These are phyloP conservation scores for Clavulina sp. DNA, from an alignment of 768 basidiomycete genomes.

Conservation along the genomic window DNA sequence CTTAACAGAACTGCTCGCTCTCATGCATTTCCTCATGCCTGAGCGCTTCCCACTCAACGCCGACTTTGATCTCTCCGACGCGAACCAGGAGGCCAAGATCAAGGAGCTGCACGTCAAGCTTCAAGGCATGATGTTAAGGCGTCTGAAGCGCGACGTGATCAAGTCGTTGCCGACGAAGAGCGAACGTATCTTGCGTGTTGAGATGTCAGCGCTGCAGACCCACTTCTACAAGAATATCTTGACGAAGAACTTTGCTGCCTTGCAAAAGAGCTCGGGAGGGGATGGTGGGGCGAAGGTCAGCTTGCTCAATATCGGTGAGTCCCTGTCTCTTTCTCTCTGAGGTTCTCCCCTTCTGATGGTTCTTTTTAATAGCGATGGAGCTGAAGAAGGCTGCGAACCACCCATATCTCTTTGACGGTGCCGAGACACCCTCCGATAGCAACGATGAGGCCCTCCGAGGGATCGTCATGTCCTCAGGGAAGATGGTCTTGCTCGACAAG, in stretches of 20 bases:
- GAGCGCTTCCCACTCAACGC: constrained; percentile 90
- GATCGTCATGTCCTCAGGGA: constrained; percentile 97
- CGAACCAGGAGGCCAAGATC: constrained; percentile 85
- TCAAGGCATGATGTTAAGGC: constrained; percentile 83
- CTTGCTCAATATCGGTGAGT: constrained; percentile 78
- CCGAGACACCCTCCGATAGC: constrained; percentile 45
- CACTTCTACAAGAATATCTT: constrained; percentile 98
- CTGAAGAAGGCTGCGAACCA: constrained; percentile 98
- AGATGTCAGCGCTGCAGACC: constrained; percentile 92
- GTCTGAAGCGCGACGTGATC: constrained; percentile 90
- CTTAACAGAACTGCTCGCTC: constrained; percentile 62
- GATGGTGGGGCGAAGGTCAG: constrained; percentile 77
- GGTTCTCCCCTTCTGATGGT: background rate
- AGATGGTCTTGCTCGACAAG: constrained; percentile 96
- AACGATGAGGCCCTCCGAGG: constrained; percentile 79
- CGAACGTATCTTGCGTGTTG: constrained; percentile 91
- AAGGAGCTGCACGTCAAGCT: constrained; percentile 89
- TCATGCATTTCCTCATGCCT: constrained; percentile 99
- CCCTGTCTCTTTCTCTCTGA: background rate
- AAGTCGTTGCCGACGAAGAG: constrained; percentile 95
- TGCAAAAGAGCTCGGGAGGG: constrained; percentile 77
- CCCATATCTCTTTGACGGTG: constrained; percentile 94
- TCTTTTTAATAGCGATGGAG: constrained; percentile 61
- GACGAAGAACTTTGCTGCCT: constrained; percentile 84
- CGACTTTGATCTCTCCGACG: constrained; percentile 90